Conservation (phyloP, 108 stramenopile species). For the Parmales sp. region DNA sequence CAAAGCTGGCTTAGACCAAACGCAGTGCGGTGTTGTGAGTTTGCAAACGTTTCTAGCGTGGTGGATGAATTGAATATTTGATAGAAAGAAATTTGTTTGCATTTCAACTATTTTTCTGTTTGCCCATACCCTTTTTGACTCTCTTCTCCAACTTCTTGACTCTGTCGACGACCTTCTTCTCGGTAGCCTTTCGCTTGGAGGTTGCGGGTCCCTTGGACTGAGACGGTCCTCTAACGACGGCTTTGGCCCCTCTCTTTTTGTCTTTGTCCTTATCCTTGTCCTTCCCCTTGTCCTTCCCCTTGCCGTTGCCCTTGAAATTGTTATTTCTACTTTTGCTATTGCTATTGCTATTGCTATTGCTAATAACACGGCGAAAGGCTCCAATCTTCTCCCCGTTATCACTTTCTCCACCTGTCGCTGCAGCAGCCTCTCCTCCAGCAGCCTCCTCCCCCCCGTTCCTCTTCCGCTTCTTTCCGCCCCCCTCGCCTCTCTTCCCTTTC, state of each 20-base stretch:
- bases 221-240: no score
- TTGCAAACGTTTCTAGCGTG: conserved; percentile 18
- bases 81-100: no score
- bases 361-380: neutral
- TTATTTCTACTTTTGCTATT: neutral
- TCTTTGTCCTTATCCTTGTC: neutral
- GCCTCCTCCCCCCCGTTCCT: neutral
- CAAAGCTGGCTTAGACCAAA: conserved; percentile 18
- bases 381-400: no score
- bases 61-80: conserved; percentile 15
- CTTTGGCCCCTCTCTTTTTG: neutral
- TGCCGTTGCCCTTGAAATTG: neutral
- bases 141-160: conserved; percentile 8
- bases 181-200: neutral
- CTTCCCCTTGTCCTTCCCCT: neutral
- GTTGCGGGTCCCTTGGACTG: no score
- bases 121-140: conserved; percentile 1
- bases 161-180: neutral
- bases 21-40: conserved; percentile 9
- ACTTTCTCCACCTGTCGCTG: no score
- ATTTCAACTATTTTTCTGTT: neutral
- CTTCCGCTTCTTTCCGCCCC: neutral
- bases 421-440: no score
- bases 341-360: neutral
- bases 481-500: neutral